phyloP scores from a whole-genome alignment of 139 green algal genomes.

The Tetradesmus obliquus region DNA sequence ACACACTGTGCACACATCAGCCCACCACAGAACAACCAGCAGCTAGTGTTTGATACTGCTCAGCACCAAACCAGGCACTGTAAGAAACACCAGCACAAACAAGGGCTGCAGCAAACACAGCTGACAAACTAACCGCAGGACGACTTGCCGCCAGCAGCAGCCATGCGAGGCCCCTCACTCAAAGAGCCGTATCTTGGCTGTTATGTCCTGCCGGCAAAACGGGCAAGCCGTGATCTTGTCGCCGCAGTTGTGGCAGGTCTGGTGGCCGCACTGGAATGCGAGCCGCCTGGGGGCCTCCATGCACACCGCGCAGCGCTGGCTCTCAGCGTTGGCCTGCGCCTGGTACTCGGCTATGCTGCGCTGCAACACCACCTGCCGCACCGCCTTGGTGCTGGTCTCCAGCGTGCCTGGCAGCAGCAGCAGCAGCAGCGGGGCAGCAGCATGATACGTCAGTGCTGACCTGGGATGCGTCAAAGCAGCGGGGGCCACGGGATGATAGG shows the following conservation, averaged over 20 bases:
- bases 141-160: background rate
- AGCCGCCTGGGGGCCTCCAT: constrained; percentile 54
- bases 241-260: constrained; percentile 55
- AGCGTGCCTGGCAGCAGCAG: constrained; percentile 43
- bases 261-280: constrained; percentile 68
- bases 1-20: background rate
- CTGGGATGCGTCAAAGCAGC: background rate
- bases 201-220: constrained; percentile 57
- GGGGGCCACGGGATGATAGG: background rate
- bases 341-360: constrained; percentile 55
- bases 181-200: constrained; percentile 52
- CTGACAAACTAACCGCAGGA: background rate
- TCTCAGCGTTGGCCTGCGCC: constrained; percentile 32
- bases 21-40: background rate
- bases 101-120: background rate
- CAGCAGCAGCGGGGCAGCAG: constrained; percentile 16
- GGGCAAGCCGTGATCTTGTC: constrained; percentile 52
- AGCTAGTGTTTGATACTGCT: background rate
- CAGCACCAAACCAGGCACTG: background rate
- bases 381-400: constrained; percentile 33
- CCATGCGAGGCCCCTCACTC: constrained; percentile 4
- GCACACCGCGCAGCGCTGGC: constrained; percentile 55
- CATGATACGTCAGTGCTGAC: background rate
- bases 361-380: constrained; percentile 54
- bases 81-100: background rate